Conservation (phyloP, 352 stramenopile genomes). For the Thraustochytrium sp. region DNA sequence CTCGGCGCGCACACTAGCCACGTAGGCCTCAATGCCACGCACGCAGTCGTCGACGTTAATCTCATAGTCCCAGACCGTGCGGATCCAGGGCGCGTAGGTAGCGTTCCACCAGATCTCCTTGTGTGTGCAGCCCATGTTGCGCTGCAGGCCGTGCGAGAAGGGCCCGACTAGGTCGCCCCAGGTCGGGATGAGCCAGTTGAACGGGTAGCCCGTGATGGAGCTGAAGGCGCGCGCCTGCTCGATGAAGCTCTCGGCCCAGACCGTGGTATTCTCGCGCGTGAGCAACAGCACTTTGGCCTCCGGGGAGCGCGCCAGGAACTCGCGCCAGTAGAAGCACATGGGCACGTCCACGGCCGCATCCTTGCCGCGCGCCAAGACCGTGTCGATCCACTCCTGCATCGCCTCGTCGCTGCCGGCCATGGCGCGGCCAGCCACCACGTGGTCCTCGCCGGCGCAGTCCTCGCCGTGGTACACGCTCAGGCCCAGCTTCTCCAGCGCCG, state of each 20-base stretch:
- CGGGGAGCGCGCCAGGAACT: neutral
- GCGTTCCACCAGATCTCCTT: neutral
- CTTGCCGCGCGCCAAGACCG: neutral
- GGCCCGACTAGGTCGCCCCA: neutral
- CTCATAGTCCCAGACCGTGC: slow-evolving; percentile 14
- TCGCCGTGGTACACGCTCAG: neutral
- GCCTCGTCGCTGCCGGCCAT: neutral
- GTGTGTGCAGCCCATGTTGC: neutral
- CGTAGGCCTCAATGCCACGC: slow-evolving; percentile 4
- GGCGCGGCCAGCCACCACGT: neutral
- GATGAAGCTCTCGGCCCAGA: neutral
- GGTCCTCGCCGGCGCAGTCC: neutral
- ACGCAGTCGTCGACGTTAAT: neutral
- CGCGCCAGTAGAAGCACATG: neutral
- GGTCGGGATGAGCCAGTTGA: slow-evolving; percentile 26
- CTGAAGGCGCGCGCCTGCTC: neutral
- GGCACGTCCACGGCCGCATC: slow-evolving; percentile 3
- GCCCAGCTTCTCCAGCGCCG: neutral
- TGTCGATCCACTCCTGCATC: neutral
- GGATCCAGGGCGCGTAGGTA: neutral
- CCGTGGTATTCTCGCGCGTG: neutral
- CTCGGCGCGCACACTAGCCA: neutral
- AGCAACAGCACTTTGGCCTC: slow-evolving; percentile 11
- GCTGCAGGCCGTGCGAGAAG: neutral
- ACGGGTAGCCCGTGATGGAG: slow-evolving; percentile 16